Conservation (phyloP, 2,329 filamentous ascomycete genomes). For the Fusarium longipes region DNA sequence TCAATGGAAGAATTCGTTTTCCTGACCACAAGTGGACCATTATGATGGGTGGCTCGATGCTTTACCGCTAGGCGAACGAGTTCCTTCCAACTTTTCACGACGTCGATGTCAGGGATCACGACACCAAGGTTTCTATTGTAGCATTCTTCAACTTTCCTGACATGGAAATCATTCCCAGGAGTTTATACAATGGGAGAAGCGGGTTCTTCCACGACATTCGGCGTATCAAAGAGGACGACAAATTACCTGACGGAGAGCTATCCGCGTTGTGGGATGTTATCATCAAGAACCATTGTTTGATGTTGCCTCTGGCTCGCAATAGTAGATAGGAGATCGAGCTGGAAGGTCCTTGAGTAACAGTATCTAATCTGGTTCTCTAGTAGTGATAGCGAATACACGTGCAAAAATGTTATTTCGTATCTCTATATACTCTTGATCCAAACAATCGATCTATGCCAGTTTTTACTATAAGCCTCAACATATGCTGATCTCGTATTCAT, state of each 20-base stretch:
- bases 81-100: slow-evolving; percentile 2
- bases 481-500: background rate
- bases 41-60: slow-evolving; percentile 23
- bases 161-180: slow-evolving; percentile 9
- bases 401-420: background rate
- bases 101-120: slow-evolving; percentile 8
- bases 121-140: slow-evolving; percentile 20
- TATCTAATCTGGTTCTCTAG: too few relatives aligned
- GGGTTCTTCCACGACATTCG: slow-evolving; percentile 1
- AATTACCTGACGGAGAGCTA: background rate
- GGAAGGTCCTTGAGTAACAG: too few relatives aligned
- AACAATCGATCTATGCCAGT: background rate
- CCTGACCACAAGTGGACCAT: background rate
- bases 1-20: background rate
- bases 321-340: background rate
- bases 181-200: accelerated
- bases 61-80: slow-evolving; percentile 21
- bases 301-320: background rate
- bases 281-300: background rate
- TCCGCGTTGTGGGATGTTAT: slow-evolving; percentile 1
- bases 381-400: too few relatives aligned
- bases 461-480: too few relatives aligned
- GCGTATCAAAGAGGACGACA: slow-evolving; percentile 9
- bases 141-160: slow-evolving; percentile 29
- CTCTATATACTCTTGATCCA: background rate